phyloP scores from a whole-genome alignment of 1,139 yeast genomes.

The Suhomyces panamericanus region DNA sequence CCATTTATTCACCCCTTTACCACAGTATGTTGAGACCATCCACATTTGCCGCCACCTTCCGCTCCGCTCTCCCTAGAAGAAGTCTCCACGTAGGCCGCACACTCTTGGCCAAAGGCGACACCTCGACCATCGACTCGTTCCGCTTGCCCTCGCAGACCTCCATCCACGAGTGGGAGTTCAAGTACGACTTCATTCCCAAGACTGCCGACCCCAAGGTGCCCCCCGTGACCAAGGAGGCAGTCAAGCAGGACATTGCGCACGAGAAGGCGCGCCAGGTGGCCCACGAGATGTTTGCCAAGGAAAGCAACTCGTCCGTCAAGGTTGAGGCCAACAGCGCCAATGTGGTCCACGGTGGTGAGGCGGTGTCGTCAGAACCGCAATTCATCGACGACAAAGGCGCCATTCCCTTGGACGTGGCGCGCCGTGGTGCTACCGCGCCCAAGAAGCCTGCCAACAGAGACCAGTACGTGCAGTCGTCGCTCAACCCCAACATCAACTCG shows the following conservation, averaged over 20 bases:
- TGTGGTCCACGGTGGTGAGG: conserved; percentile 49
- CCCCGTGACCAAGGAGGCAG: conserved; percentile 52
- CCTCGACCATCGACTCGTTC: conserved; percentile 47
- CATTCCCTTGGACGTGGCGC: conserved; percentile 19
- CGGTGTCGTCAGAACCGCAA: conserved; percentile 41
- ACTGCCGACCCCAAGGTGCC: conserved; percentile 51
- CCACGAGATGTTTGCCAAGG: conserved; percentile 40
- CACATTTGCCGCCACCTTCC: conserved; percentile 1
- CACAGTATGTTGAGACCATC: conserved; percentile 3
- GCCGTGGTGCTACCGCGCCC: conserved; percentile 12
- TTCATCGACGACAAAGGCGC: conserved; percentile 37
- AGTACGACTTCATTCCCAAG: conserved; percentile 50
- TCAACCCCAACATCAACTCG: conserved; percentile 45
- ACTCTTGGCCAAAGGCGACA: conserved; percentile 40
- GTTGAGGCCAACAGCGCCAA: conserved; percentile 47
- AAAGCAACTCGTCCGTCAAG: conserved; percentile 39
- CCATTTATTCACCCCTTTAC: neutral
- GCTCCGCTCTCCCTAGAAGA: neutral
- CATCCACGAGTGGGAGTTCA: conserved; percentile 52
- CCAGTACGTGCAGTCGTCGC: conserved; percentile 43
- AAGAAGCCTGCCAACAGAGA: conserved; percentile 43
- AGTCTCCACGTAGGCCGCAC: neutral
- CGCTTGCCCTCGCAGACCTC: conserved; percentile 50
- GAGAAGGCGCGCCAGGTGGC: conserved; percentile 44
- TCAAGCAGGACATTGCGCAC: conserved; percentile 49